These are phyloP conservation scores for Lichtheimia corymbifera DNA, from an alignment of 371 early-diverging fungal species.

Conservation along the genomic window DNA sequence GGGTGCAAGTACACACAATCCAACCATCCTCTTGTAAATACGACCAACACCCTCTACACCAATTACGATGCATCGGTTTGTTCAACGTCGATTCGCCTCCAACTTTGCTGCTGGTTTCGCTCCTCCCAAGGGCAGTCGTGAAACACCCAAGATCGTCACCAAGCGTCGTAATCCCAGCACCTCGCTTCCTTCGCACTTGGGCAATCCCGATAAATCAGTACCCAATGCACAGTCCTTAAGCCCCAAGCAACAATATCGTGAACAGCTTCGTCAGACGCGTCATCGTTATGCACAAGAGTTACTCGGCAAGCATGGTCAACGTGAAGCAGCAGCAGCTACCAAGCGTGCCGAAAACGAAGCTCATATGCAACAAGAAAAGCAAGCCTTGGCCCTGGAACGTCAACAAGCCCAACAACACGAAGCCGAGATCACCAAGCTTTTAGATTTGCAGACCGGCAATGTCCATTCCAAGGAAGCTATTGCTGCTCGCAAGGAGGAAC, in stretches of 20 bases:
- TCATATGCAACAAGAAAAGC: constrained; percentile 15
- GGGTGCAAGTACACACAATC: too few relatives aligned
- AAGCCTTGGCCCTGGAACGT: constrained; percentile 22
- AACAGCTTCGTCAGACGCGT: constrained; percentile 36
- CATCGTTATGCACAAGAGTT: constrained; percentile 47
- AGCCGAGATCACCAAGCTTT: constrained; percentile 26
- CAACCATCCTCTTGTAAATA: too few relatives aligned
- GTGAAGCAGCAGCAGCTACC: constrained; percentile 27
- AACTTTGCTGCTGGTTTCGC: constrained; percentile 45
- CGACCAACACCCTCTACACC: too few relatives aligned
- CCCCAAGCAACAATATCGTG: constrained; percentile 34
- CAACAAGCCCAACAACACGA: constrained; percentile 22
- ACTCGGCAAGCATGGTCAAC: constrained; percentile 37
- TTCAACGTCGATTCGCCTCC: constrained; percentile 3
- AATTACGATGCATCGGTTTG: too few relatives aligned
- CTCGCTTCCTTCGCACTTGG: constrained; percentile 42
- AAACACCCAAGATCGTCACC: constrained; percentile 21
- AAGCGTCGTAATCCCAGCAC: constrained; percentile 29
- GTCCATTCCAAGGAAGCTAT: background rate
- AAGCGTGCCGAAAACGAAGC: constrained; percentile 22
- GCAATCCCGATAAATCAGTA: constrained; percentile 8
- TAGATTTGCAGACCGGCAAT: constrained; percentile 20
- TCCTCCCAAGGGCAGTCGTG: constrained; percentile 41
- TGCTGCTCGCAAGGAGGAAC: background rate
- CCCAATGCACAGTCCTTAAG: constrained; percentile 13